These are phyloP conservation scores for Clausena lansium DNA, from an alignment of 345 rosid species.

Conservation along the genomic window DNA sequence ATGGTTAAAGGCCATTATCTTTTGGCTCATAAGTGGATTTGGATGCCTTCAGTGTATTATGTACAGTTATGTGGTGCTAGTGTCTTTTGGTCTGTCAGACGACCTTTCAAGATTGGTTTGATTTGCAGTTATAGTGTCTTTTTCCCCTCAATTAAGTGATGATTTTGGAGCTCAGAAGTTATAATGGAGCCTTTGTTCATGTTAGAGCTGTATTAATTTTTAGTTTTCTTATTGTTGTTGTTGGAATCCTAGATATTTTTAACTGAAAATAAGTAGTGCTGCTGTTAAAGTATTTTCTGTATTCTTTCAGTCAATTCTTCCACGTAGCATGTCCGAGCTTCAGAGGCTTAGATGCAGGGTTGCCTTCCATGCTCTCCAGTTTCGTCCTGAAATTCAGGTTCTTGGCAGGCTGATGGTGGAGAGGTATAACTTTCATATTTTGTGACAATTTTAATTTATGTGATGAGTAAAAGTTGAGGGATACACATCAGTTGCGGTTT, in stretches of 20 bases:
- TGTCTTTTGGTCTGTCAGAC: background rate
- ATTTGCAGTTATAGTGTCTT: background rate
- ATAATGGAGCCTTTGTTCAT: background rate
- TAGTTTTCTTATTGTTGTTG: background rate
- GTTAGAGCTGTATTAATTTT: background rate
- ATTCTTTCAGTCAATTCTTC: constrained; percentile 71
- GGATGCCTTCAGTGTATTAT: background rate
- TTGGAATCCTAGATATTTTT: background rate
- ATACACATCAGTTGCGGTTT: background rate
- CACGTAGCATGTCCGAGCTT: constrained; percentile 73
- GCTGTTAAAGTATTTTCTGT: constrained; percentile 12
- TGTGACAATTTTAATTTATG: background rate
- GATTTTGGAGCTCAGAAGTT: background rate
- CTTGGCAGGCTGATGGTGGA: constrained; percentile 81
- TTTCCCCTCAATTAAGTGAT: too few species aligned
- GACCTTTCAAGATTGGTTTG: background rate
- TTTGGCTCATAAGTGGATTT: background rate
- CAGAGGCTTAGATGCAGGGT: constrained; percentile 98
- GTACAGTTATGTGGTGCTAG: background rate
- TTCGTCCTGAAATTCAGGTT: constrained; percentile 75
- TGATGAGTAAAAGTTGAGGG: background rate
- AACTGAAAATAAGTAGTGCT: background rate
- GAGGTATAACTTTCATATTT: constrained; percentile 46
- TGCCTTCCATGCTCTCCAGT: constrained; percentile 93
- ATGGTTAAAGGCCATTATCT: background rate